Evolutionary conservation across 371 early-diverging fungal genomes (phyloP).

Genomic region (Racocetra persica): DNA sequence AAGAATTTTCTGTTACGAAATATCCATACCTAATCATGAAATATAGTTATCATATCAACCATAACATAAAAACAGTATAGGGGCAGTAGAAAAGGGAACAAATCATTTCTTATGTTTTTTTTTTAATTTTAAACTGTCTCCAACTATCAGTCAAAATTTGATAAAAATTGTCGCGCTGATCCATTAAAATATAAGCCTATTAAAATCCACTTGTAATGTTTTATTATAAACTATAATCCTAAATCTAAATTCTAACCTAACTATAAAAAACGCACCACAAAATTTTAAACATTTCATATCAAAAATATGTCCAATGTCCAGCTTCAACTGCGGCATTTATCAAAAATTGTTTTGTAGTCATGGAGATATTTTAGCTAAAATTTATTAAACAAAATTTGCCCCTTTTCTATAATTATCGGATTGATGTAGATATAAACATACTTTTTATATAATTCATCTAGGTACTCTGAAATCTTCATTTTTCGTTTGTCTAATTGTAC

Average conservation of each 20-base stretch:
- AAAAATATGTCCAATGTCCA: no score
- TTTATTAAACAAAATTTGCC: background rate
- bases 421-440: background rate
- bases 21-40: constrained; percentile 70
- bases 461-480: constrained; percentile 65
- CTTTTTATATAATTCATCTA: constrained; percentile 78
- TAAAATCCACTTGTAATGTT: no score
- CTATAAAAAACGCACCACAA: no score
- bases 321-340: background rate
- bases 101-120: no score
- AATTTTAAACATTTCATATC: no score
- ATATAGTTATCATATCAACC: background rate
- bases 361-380: background rate
- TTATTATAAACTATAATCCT: no score
- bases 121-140: no score
- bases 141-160: background rate
- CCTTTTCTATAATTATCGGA: background rate
- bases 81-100: no score
- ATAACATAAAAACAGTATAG: no score
- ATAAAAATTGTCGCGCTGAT: background rate
- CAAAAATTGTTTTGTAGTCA: background rate
- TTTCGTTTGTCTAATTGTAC: constrained; percentile 71
- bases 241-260: no score
- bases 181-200: background rate
- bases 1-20: constrained; percentile 86